Base-by-base conservation (phyloP, 2,329 filamentous ascomycete genomes). In the Pyrenophora teres region DNA sequence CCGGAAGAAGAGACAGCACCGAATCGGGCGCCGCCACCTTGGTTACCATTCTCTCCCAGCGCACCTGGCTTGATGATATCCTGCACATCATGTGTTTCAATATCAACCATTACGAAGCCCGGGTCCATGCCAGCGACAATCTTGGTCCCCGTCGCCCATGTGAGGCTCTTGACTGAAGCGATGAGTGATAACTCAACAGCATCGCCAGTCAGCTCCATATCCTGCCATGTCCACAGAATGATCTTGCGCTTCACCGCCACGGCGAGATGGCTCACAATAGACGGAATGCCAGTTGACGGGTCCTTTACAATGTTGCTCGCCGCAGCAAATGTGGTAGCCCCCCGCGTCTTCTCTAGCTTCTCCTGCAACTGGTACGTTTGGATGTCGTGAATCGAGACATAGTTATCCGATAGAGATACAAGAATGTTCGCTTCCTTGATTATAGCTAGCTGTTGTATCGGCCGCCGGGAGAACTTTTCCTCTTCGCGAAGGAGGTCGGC, bases 241-340 rank as follows among this genome's bases (percentile, higher is more conserved):
- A 99, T 80, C 65, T 90, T 89, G 67, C 94, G 82, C 80, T 97
- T 97, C 30, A 97, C 90, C 4, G 92, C 92, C 9, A 99, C 93
- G 6, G 92, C 94, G 44, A 99, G 79, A 32, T 92, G 83, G 48
- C 91, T 96, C 59, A 97, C 92, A 49, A 99, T 95, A 62, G 93
- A 90, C 1, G 92, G 92, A 42, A 99, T 92, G 19, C 89, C 89
- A 0, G 91, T 96, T 42, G 85, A 84, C 5, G 86, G 78, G 73
- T 99, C 94, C 72, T 94, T 93, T 62, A 96, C 88, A 48, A 97
- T 95, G 73, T 97, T 96, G 57, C 91, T 96, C 2, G 92, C 97
- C 37, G 96, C 90, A 1, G 93, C 92, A 73, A 99, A 97, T 37
- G 87, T 87, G 2, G 87, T 87, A 12, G 94, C 93, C 62, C 94